Evolutionary conservation across 164 flowering plant species (phyloP), one percentile per base, ranked within the genome.

Genomic region (Houttuynia cordata): DNA sequence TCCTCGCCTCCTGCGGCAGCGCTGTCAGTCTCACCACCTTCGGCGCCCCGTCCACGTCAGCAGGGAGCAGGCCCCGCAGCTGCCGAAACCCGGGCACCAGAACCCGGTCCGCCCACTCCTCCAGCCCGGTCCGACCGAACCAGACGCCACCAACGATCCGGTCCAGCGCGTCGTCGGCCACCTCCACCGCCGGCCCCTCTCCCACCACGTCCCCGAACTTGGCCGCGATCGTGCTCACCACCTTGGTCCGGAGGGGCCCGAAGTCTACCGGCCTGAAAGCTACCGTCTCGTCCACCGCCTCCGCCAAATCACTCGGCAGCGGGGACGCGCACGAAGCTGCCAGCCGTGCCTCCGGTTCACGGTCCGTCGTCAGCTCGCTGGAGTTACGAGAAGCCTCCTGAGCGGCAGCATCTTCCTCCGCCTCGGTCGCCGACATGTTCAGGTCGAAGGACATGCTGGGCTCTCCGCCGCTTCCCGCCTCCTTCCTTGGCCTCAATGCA

Each of bases 311-410:
- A 0, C 62, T 65, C 3, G 61, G 55, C n/a, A 24, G 20, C 22
- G 53, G 53, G 8, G 63, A 61, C 17, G 50, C 67, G 62, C 49
- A 12, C 49, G 49, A 10, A 10, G 49, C 13, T 8, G 65, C 63
- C 17, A 73, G 73, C 65, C 67, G 84, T 0, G 72, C 83, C n/a
- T 83, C 91, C 21, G 79, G 83, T 34, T 87, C 96, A 21, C 79
- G 84, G 22, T 87, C 97, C 0, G 79, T 50, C 4, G 94, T 87
- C 54, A 93, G 80, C 61, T 88, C 94, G 39, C 98, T 92, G 1
- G 96, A 87, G 63, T 87, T 81, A 51, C 72, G 77, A 4, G 95
- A 85, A 0, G 87, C 88, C 58, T 83, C 88, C 4, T 75, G 67
- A 58, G 57, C 37, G 37, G 37, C 6, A 2, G 37, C 59, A 50